A percentile compares a stretch with the other conserved stretches of the same genome.
Conservation (phyloP, 2,329 filamentous ascomycete species). For the Leptographium galeiforme region DNA sequence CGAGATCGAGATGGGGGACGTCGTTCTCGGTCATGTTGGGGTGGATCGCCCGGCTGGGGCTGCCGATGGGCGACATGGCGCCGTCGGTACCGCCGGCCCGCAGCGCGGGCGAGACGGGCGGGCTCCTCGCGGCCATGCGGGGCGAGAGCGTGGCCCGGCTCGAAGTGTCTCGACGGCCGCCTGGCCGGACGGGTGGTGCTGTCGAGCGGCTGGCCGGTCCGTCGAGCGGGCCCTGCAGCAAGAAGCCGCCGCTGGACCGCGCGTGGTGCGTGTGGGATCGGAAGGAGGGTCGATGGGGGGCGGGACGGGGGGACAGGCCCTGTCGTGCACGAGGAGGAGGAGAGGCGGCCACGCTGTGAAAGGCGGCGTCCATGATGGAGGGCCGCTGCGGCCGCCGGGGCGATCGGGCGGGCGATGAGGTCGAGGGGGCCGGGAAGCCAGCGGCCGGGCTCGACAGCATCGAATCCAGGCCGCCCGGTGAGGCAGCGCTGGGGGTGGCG, state of each 20-base stretch:
- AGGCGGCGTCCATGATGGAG: not conserved
- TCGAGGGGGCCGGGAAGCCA: too few species aligned
- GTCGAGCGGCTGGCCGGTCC: not conserved
- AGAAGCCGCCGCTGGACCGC: slow-evolving; percentile 1
- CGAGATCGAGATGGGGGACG: slow-evolving; percentile 41
- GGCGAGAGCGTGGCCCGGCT: not conserved
- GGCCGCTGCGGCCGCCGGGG: not conserved
- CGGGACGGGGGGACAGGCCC: not conserved
- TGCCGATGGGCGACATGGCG: not conserved
- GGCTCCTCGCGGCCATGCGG: too few species aligned
- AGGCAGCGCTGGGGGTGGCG: too few species aligned
- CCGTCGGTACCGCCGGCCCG: not conserved
- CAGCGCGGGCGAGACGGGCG: too few species aligned
- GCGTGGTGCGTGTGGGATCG: not conserved
- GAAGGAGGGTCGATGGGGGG: not conserved
- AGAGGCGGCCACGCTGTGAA: not conserved
- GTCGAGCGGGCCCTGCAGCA: not conserved
- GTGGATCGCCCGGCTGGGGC: not conserved
- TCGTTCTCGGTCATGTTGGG: not conserved
- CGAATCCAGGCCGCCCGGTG: too few species aligned
- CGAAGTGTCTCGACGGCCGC: not conserved
- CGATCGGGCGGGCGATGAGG: too few species aligned
- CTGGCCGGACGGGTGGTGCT: not conserved
- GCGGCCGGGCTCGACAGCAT: too few species aligned
- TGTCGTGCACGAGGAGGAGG: not conserved